Conservation (phyloP, 1,284 basidiomycete genomes). For the Ganoderma meredithae region DNA sequence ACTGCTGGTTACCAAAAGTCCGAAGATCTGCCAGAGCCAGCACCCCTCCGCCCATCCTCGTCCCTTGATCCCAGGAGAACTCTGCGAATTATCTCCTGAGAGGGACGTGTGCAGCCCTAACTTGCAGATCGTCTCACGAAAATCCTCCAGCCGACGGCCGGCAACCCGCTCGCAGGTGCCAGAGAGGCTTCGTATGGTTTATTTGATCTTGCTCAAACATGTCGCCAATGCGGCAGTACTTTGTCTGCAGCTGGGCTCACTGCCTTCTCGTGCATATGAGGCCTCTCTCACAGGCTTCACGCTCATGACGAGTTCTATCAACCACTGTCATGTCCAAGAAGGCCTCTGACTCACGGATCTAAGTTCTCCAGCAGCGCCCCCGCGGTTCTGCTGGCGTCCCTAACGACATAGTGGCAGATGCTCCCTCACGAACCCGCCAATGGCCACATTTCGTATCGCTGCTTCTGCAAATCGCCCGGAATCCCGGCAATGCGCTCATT, state of each 20-base stretch:
- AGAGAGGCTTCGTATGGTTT: background rate
- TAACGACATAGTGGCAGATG: background rate
- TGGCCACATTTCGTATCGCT: background rate
- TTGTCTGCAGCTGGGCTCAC: background rate
- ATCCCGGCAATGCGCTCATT: background rate
- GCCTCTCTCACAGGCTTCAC: background rate
- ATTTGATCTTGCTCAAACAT: background rate
- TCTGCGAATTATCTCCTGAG: background rate
- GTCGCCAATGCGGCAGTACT: background rate
- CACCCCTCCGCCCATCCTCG: background rate
- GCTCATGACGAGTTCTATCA: background rate
- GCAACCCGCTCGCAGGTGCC: background rate
- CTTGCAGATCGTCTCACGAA: slow-evolving; percentile 5
- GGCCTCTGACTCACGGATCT: background rate
- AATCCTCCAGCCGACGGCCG: background rate
- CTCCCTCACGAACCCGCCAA: background rate
- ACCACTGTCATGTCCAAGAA: background rate
- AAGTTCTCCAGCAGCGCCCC: background rate
- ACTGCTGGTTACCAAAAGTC: background rate
- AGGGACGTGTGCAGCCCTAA: background rate
- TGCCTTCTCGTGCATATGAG: background rate
- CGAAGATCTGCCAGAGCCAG: too few relatives aligned
- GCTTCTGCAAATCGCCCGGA: background rate
- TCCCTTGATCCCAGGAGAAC: background rate
- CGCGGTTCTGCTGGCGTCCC: background rate